Conservation (phyloP, 768 basidiomycete genomes). For the Podaxis sp. region DNA sequence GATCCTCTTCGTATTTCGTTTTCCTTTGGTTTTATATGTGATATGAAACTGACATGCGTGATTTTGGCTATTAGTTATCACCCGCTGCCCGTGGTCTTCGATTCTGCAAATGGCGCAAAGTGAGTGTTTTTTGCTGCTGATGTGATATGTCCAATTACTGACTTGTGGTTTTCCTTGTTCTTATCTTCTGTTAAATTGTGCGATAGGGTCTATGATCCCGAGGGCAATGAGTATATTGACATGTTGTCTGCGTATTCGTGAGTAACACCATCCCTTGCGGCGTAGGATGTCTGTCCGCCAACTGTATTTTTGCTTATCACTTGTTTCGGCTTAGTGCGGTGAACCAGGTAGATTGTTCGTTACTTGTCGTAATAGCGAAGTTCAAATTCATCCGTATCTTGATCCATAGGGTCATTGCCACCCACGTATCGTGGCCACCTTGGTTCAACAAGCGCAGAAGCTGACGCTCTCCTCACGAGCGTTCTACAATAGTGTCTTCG, state of each 20-base stretch:
- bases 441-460: slow-evolving; percentile 80
- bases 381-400: background rate
- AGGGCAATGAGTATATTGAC: slow-evolving; percentile 95
- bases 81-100: slow-evolving; percentile 92
- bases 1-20: slow-evolving; percentile 17
- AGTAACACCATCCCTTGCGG: slow-evolving; percentile 23
- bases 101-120: slow-evolving; percentile 85
- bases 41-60: slow-evolving; percentile 31
- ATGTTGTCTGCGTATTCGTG: slow-evolving; percentile 98
- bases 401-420: slow-evolving; percentile 78
- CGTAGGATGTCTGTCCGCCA: background rate
- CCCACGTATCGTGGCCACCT: slow-evolving; percentile 76
- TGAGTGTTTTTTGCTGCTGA: slow-evolving; percentile 48
- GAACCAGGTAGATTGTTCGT: slow-evolving; percentile 61
- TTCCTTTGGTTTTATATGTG: slow-evolving; percentile 19
- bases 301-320: background rate
- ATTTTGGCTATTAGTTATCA: slow-evolving; percentile 76
- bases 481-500: slow-evolving; percentile 92
- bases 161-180: slow-evolving; percentile 5
- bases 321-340: slow-evolving; percentile 30
- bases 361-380: slow-evolving; percentile 4
- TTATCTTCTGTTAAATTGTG: slow-evolving; percentile 10
- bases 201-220: slow-evolving; percentile 82
- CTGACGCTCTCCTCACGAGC: slow-evolving; percentile 94
- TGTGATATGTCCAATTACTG: slow-evolving; percentile 11